phyloP scores from a whole-genome alignment of 352 stramenopile species.

The Globisporangium perplexum region DNA sequence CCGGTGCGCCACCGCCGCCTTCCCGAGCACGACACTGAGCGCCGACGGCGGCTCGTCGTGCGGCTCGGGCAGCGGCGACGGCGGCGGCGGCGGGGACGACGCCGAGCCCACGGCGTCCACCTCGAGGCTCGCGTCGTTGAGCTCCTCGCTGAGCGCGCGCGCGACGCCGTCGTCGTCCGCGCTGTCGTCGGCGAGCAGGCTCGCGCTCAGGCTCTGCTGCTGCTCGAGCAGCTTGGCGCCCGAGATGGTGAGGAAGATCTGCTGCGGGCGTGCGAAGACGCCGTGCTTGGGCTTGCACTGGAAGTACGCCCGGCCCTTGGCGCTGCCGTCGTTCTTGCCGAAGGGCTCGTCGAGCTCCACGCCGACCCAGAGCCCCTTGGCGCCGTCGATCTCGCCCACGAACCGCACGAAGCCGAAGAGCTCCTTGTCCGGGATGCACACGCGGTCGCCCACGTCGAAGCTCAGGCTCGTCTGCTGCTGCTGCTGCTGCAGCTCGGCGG shows the following conservation, averaged over 20 bases:
- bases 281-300: conserved; percentile 71
- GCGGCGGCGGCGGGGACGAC: conserved; percentile 11
- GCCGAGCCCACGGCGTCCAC: neutral
- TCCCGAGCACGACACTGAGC: conserved; percentile 54
- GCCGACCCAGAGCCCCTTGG: conserved; percentile 71
- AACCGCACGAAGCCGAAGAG: conserved; percentile 79
- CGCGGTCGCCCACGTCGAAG: conserved; percentile 62
- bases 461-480: conserved; percentile 18
- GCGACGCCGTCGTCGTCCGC: conserved; percentile 25
- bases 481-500: neutral
- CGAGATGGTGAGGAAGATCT: conserved; percentile 69
- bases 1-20: conserved; percentile 58
- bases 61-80: conserved; percentile 15
- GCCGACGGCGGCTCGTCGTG: conserved; percentile 44
- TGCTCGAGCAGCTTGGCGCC: conserved; percentile 47
- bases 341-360: conserved; percentile 71
- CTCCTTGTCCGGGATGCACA: conserved; percentile 84
- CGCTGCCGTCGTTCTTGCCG: conserved; percentile 81
- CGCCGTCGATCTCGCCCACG: conserved; percentile 60
- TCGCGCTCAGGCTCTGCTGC: conserved; percentile 21
- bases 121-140: conserved; percentile 11
- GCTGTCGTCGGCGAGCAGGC: conserved; percentile 13
- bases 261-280: conserved; percentile 70
- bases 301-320: conserved; percentile 81
- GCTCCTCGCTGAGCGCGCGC: conserved; percentile 18